Evolutionary conservation across 2,329 filamentous ascomycete species (phyloP).

Genomic region (Stachybotrys chartarum): DNA sequence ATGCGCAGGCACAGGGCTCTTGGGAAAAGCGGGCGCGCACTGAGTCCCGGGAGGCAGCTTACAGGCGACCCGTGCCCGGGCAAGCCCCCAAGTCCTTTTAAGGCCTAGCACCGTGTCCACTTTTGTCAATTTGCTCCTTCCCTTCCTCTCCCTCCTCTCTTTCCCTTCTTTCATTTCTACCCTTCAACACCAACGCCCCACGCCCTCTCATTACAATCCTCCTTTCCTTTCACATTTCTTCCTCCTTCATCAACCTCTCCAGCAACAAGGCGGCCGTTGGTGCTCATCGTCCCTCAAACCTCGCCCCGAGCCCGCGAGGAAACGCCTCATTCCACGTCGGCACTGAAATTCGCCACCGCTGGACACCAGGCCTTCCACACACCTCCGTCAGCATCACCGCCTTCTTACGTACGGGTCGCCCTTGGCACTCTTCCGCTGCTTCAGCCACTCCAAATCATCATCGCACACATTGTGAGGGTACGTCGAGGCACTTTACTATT

Average conservation of each 20-base stretch:
- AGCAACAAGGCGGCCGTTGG: background rate
- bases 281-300: background rate
- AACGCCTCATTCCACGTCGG: conserved; percentile 6
- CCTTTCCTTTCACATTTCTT: background rate
- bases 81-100: conserved; percentile 8
- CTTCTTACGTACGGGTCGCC: background rate
- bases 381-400: conserved; percentile 9
- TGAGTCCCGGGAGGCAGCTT: background rate
- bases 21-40: background rate
- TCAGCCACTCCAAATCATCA: background rate
- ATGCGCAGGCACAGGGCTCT: background rate
- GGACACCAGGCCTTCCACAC: background rate
- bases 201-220: conserved; percentile 1
- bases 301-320: background rate
- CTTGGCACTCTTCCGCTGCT: background rate
- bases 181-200: conserved; percentile 5
- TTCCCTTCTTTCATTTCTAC: conserved; percentile 8
- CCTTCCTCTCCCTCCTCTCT: conserved; percentile 11
- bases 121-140: conserved; percentile 9
- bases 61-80: no score
- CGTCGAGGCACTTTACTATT: background rate
- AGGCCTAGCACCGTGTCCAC: conserved; percentile 1
- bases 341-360: conserved; percentile 12
- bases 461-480: background rate
- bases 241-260: background rate